Conservation (phyloP, 352 stramenopile species). For the Peronospora destructor region DNA sequence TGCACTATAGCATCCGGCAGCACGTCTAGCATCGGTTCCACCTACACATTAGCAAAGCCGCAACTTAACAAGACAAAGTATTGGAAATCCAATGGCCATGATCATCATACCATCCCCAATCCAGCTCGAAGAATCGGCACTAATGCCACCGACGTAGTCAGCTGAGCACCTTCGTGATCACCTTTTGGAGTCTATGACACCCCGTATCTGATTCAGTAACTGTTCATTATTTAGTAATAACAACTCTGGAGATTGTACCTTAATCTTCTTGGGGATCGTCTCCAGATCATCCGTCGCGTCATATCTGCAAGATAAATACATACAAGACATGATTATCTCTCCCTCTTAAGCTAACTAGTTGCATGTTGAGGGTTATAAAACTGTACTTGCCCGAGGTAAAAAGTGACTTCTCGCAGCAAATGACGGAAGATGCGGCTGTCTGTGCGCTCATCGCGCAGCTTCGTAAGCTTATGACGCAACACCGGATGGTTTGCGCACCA, state of each 20-base stretch:
- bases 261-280: conserved; percentile 66
- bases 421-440: conserved; percentile 90
- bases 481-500: conserved; percentile 88
- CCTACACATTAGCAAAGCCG: conserved; percentile 46
- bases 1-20: conserved; percentile 93
- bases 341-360: neutral
- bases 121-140: conserved; percentile 94
- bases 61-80: neutral
- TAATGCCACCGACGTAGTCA: conserved; percentile 89
- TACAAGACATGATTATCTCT: neutral
- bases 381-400: conserved; percentile 91
- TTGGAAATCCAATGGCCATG: neutral
- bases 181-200: conserved; percentile 56
- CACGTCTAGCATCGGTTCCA: conserved; percentile 95
- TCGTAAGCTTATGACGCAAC: conserved; percentile 93
- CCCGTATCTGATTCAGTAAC: conserved; percentile 3
- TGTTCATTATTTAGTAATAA: neutral
- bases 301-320: conserved; percentile 39
- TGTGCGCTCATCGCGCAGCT: conserved; percentile 92
- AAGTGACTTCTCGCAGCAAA: conserved; percentile 95
- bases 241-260: conserved; percentile 23
- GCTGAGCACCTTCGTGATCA: conserved; percentile 73
- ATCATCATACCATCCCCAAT: conserved; percentile 69
- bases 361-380: neutral
- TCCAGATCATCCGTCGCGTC: conserved; percentile 70